A percentile compares a stretch with the other conserved stretches of the same genome.
Conservation (phyloP, 2,329 filamentous ascomycete genomes). For the Aureobasidium leucospermi region DNA sequence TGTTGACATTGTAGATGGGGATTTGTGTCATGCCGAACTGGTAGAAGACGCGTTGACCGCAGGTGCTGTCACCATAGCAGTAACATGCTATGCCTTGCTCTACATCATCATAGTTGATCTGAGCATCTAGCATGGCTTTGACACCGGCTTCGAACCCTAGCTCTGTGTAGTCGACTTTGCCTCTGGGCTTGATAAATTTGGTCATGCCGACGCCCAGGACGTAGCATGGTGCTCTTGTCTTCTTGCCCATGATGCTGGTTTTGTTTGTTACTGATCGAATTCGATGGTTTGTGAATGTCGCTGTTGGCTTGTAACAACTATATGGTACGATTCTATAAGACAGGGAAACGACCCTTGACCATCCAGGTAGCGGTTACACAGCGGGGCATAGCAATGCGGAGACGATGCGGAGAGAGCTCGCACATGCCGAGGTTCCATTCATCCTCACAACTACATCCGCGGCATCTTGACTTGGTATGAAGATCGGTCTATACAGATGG, state of each 20-base stretch:
- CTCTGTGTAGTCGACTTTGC: constrained; percentile 90
- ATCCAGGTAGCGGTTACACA: neutral
- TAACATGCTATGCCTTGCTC: constrained; percentile 96
- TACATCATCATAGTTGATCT: constrained; percentile 94
- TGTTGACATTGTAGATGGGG: constrained; percentile 96
- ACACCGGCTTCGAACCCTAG: constrained; percentile 87
- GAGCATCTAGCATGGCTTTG: constrained; percentile 74
- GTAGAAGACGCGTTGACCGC: constrained; percentile 94
- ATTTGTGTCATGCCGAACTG: constrained; percentile 97
- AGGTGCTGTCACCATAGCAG: constrained; percentile 93
- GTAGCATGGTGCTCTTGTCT: constrained; percentile 56
- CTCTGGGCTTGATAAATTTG: constrained; percentile 95
- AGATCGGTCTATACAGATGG: neutral
- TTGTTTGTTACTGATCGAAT: neutral
- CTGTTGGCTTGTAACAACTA: neutral
- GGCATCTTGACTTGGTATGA: neutral
- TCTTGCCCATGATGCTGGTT: constrained; percentile 22
- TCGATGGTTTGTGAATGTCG: neutral
- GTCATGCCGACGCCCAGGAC: constrained; percentile 98
- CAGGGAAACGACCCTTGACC: neutral
- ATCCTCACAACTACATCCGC: neutral
- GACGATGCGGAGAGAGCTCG: constrained; percentile 11
- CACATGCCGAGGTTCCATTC: constrained; percentile 12
- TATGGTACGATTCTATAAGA: neutral
- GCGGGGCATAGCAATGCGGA: constrained; percentile 10